Evolutionary conservation across 2,329 filamentous ascomycete genomes (phyloP), one percentile per base, ranked within the genome.

Genomic region (Gliomastix tumulicola): DNA sequence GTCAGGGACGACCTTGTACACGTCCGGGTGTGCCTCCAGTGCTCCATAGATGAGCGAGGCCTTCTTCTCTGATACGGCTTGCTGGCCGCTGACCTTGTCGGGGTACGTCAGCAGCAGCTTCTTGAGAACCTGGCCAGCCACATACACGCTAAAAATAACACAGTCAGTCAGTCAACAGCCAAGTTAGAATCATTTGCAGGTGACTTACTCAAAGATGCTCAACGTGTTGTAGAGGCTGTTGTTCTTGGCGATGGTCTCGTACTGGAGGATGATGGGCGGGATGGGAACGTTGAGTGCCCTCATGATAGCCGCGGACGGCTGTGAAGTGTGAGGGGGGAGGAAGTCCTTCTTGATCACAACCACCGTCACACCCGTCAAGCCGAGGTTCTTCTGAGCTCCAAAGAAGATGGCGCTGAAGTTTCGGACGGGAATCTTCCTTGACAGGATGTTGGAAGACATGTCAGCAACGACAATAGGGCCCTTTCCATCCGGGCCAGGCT

Each of bases 211-310:
- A 52, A 97, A 95, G 52, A 97, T 94, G 51, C 87, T 89, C 10
- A 97, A 68, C 0, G 90, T 97, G 63, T 97, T 97, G 68, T 97
- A 97, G 20, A 97, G 72, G 49, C 84, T 92, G 66, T 94, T 92
- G 66, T 94, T 94, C 70, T 94, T 94, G 28, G 85, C 82, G 46
- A 92, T 83, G 0, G 77, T 88, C 43, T 88, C 82, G 54, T 90
- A 97, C 45, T 86, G 77, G 33, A 97, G 67, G 30, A 96, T 76
- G 15, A 86, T 76, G 3, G 90, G 88, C 1, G 82, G 79, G 28
- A 92, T 75, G 2, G 85, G 79, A n/a, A 94, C 67, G 16, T 76
- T 79, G 9, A 96, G 74, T 41, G 80, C 70, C 41, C 88, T 75
- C 53, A 96, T 66, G 33, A 94, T 66, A 6, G 73, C 65, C 2